Base-by-base conservation (phyloP, 345 rosid genomes). In the Sonneratia alba region DNA sequence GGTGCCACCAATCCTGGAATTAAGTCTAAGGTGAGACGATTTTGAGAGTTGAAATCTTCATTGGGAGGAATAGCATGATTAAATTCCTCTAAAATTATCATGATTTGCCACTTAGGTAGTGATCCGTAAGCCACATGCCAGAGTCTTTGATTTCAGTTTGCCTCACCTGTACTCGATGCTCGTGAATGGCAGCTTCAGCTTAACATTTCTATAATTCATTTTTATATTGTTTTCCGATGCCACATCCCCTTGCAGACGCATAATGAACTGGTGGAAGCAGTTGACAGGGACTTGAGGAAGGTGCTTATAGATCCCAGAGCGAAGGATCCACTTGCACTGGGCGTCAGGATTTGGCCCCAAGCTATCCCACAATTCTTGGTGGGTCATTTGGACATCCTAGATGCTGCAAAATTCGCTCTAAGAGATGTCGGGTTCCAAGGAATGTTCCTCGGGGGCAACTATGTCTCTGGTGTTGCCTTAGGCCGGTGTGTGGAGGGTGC, bases 331-430 rank as follows among this genome's bases (percentile, higher is more conserved):
- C 68, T 87, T 45, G 78, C 67, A 48, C 77, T 90, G 43, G 97
- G 97, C 40, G 96, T 89, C 47, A 85, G 85, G 73, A 87, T 89
- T 15, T 95, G 97, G 97, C 96, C 92, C 42, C 91, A 85, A 82
- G 97, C 99, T 78, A 95, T 92, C 78, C 97, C 99, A 21, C 96
- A 95, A 77, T 95, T 95, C 77, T 78, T 87, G 80, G 83, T 90
- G 21, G 99, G 97, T 74, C 97, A 94, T 79, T 76, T 90, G 40
- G 96, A 86, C 75, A 72, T 83, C 73, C 84, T 91, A 32, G 92
- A 88, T 71, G 49, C 83, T 2, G 91, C 92, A 71, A 88, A 86
- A 83, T 59, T 77, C 66, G 87, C 88, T 36, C 80, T 91, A 53
- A 78, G 42, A 34, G 81, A 79, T 64, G 77, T 77, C 27, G 96